Percentiles rank a stretch among this genome's conserved stretches.
These are phyloP conservation scores for Coemansia sp. DNA, from an alignment of 371 early-diverging fungal genomes.

Conservation along the genomic window DNA sequence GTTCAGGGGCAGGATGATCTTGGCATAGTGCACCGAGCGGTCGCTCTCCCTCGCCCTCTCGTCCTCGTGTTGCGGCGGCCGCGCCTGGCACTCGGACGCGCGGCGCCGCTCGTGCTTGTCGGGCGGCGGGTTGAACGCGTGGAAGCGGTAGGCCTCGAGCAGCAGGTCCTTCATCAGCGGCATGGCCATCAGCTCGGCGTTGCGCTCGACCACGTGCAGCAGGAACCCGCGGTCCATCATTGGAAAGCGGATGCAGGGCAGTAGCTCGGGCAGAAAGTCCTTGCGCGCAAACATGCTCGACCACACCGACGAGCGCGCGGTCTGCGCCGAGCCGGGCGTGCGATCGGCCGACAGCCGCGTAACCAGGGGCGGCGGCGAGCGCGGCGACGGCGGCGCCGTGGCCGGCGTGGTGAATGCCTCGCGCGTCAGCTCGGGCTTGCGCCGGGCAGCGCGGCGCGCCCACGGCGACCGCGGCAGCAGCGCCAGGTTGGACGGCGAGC, in stretches of 20 bases:
- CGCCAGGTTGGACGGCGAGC: slow-evolving; percentile 37
- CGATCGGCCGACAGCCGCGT: slow-evolving; percentile 13
- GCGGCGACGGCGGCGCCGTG: not conserved
- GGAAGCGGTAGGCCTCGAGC: slow-evolving; percentile 61
- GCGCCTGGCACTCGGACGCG: slow-evolving; percentile 12
- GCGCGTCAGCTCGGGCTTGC: slow-evolving; percentile 42
- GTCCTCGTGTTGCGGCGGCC: too few relatives aligned
- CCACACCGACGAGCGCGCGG: slow-evolving; percentile 11
- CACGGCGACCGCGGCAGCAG: slow-evolving; percentile 33
- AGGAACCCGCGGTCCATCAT: slow-evolving; percentile 57
- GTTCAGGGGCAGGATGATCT: slow-evolving; percentile 43
- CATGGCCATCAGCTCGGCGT: slow-evolving; percentile 55
- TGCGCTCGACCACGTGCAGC: slow-evolving; percentile 55
- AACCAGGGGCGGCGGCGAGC: slow-evolving; percentile 15
- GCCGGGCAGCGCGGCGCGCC: slow-evolving; percentile 16
- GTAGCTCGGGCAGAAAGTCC: slow-evolving; percentile 44
- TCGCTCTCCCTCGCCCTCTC: slow-evolving; percentile 17
- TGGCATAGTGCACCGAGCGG: slow-evolving; percentile 21
- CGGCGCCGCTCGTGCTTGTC: not conserved
- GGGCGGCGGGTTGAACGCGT: slow-evolving; percentile 44
- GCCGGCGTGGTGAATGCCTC: slow-evolving; percentile 31
- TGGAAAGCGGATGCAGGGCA: slow-evolving; percentile 59
- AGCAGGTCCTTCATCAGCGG: slow-evolving; percentile 60
- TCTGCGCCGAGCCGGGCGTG: slow-evolving; percentile 8
- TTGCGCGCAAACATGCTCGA: slow-evolving; percentile 35